phyloP scores from a whole-genome alignment of 345 rosid genomes.

The Euphorbia lathyris region DNA sequence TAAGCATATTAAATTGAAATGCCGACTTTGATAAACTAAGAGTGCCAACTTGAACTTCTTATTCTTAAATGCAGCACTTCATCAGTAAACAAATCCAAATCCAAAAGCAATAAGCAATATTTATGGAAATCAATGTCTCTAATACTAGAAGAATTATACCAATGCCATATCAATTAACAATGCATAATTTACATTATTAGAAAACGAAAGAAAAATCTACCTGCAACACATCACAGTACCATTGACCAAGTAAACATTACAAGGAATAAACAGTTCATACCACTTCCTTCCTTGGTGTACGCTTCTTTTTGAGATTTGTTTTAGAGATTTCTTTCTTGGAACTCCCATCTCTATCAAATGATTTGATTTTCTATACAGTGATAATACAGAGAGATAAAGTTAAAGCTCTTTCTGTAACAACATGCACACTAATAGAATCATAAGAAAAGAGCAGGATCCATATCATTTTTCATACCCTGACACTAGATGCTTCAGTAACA shows the following conservation, averaged over 20 bases:
- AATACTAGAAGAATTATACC: neutral
- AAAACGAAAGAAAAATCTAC: neutral
- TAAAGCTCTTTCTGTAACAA: slow-evolving; percentile 7
- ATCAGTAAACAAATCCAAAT: neutral
- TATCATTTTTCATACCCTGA: slow-evolving; percentile 37
- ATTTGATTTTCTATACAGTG: slow-evolving; percentile 37
- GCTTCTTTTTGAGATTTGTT: slow-evolving; percentile 37
- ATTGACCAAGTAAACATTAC: slow-evolving; percentile 11
- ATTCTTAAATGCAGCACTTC: neutral
- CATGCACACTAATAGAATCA: neutral
- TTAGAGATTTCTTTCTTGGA: slow-evolving; percentile 30
- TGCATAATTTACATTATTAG: neutral
- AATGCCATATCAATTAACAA: neutral
- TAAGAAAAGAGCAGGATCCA: slow-evolving; percentile 20
- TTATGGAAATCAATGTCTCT: neutral
- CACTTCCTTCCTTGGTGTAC: slow-evolving; percentile 39
- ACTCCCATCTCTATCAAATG: slow-evolving; percentile 25
- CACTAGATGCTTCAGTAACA: slow-evolving; percentile 30
- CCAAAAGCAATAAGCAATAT: neutral
- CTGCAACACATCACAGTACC: neutral
- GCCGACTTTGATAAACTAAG: neutral
- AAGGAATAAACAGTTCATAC: slow-evolving; percentile 22
- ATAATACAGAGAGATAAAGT: slow-evolving; percentile 14
- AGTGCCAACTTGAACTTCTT: neutral
- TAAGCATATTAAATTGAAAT: neutral